Evolutionary conservation across 2,329 filamentous ascomycete genomes (phyloP), one percentile per base, ranked within the genome.

Genomic region (Trichoderma breve): DNA sequence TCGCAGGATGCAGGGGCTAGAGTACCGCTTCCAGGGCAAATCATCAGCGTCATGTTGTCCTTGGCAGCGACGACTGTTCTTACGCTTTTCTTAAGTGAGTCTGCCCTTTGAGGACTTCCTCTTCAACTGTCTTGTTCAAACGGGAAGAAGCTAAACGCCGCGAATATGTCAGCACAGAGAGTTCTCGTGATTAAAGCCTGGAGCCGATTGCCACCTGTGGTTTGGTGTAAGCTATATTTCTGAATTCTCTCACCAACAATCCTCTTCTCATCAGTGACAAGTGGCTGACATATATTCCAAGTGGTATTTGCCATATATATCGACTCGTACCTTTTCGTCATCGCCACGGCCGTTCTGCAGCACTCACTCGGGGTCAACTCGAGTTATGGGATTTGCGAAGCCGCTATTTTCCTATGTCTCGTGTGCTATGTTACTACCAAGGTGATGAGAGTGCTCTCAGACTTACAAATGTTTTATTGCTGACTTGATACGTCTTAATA

Each of bases 391-490:
- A 82, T 88, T 5, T 92, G 89, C 76, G 85, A 88, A 58, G 84
- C 85, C 6, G 87, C 88, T 7, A 89, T 91, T 53, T 74, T 91
- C 6, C 81, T 91, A 1, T 91, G 89, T 76, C 82, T 91, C 2
- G 80, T 85, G 6, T 91, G 86, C 74, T 91, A 91, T 76, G 83
- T 91, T 66, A 88, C 87, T 2, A 90, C 89, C 3, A 91, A 92
- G 81, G 86, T 90, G 67, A 64, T 68, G 28, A 7, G 3, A 2
- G 12, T 14, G 8, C 3, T 47, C 34, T 24, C 51, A 30, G 1
- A 30, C 7, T 26, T 11, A 14, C n/a, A 21, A 32, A 2, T 36
- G 4, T 14, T 14, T 18, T 21, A 28, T 51, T 58, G 28, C 39
- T 47, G 15, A 51, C n/a, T n/a, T 47, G 21, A 30, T 53, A 15